Percentiles rank a stretch among this genome's conserved stretches.
Conservation (phyloP, 2,329 filamentous ascomycete species). For the Colletotrichum siamense region DNA sequence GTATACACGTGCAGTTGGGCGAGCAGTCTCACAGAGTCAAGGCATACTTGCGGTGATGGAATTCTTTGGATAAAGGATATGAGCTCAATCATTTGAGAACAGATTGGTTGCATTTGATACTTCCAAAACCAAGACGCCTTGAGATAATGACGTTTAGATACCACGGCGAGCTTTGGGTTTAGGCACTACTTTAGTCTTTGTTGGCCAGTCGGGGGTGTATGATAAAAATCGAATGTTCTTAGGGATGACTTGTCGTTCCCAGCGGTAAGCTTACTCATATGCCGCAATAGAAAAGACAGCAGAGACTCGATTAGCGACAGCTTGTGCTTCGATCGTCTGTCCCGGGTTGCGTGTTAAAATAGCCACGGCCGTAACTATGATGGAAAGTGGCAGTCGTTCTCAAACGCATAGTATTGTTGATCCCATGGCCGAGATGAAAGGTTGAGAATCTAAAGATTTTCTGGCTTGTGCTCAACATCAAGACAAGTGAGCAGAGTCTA, state of each 20-base stretch:
- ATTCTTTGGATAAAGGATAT: neutral
- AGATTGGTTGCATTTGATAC: neutral
- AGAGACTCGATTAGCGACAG: neutral
- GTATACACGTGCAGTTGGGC: neutral
- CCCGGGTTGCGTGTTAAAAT: neutral
- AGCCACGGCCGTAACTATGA: neutral
- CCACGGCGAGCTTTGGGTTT: neutral
- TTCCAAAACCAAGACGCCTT: neutral
- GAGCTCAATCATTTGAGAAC: neutral
- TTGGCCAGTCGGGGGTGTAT: neutral
- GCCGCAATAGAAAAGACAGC: neutral
- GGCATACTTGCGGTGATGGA: neutral
- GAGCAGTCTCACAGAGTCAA: neutral
- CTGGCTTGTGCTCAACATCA: accelerated
- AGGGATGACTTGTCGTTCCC: accelerated
- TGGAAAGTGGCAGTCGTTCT: neutral
- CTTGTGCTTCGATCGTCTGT: neutral
- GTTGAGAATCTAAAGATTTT: neutral
- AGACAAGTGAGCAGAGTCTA: neutral
- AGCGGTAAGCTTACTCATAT: neutral
- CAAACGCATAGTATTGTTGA: neutral
- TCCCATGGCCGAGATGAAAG: neutral
- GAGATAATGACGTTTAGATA: neutral
- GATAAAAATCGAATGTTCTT: neutral
- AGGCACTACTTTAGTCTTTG: neutral